phyloP scores from a whole-genome alignment of 2,329 filamentous ascomycete genomes.

The Xylariaceae sp. region DNA sequence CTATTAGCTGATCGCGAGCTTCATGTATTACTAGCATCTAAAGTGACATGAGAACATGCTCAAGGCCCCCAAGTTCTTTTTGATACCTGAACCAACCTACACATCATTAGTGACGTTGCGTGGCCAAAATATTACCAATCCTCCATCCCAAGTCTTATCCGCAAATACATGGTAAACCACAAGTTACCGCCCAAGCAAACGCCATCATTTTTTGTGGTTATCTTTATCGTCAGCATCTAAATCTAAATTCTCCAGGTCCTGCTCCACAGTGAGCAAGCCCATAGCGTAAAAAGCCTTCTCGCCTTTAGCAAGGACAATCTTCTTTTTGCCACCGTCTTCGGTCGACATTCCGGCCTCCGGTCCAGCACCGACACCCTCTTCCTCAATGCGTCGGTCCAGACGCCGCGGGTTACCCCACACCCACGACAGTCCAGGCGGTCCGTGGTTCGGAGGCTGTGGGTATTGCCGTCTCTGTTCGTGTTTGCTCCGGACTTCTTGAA shows the following conservation, averaged over 20 bases:
- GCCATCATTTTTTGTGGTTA: slow-evolving; percentile 2
- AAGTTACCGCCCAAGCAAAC: not conserved
- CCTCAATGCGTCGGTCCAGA: slow-evolving; percentile 52
- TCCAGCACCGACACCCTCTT: slow-evolving; percentile 34
- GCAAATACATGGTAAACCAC: not conserved
- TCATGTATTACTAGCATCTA: too few species aligned
- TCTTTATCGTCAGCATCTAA: slow-evolving; percentile 43
- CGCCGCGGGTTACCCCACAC: slow-evolving; percentile 51
- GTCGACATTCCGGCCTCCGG: not conserved
- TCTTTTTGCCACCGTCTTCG: slow-evolving; percentile 15
- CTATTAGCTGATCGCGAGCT: too few species aligned
- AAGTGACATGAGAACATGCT: too few species aligned
- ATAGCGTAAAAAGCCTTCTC: slow-evolving; percentile 72
- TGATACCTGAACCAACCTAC: too few species aligned
- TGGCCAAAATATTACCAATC: too few species aligned
- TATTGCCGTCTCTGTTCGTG: slow-evolving; percentile 10
- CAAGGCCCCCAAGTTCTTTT: too few species aligned
- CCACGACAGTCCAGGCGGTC: slow-evolving; percentile 15
- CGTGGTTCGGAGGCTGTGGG: slow-evolving; percentile 2
- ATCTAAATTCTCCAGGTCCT: slow-evolving; percentile 65
- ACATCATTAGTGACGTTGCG: too few species aligned
- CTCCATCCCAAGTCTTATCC: too few species aligned
- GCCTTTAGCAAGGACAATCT: slow-evolving; percentile 58
- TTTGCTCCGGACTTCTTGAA: slow-evolving; percentile 21
- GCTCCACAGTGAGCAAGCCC: slow-evolving; percentile 74